Evolutionary conservation across 164 flowering plant genomes (phyloP).

Genomic region (Annona cherimola): DNA sequence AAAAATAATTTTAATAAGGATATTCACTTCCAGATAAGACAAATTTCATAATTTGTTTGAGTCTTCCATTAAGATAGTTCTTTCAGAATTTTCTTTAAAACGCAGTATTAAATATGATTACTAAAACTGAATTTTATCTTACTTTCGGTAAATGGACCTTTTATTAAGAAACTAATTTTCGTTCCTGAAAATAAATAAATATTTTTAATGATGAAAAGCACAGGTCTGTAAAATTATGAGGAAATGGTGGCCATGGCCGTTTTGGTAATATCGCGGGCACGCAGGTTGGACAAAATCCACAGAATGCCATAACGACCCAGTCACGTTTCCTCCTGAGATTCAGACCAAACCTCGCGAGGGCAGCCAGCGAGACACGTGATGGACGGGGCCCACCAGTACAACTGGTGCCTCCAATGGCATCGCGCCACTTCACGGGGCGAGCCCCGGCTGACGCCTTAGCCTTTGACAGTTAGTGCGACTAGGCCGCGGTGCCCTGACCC

Average conservation of each 20-base stretch:
- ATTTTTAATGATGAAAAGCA: no score
- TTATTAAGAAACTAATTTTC: no score
- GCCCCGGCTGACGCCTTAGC: not conserved
- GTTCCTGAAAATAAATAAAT: no score
- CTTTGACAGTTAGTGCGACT: constrained; percentile 13
- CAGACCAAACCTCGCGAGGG: constrained; percentile 17
- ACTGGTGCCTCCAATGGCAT: not conserved
- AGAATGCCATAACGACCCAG: constrained; percentile 5
- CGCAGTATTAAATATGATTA: no score
- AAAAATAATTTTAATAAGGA: no score
- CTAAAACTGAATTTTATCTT: no score
- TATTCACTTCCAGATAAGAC: no score
- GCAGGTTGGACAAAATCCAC: not conserved
- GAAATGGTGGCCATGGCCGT: not conserved
- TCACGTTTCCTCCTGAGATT: constrained; percentile 14
- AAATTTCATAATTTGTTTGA: no score
- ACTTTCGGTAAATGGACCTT: no score
- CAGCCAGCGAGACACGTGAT: constrained; percentile 25
- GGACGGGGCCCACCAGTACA: constrained; percentile 11
- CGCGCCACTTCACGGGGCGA: constrained; percentile 4
- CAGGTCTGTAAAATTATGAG: not conserved
- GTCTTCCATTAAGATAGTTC: no score
- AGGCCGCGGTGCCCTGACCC: constrained; percentile 15
- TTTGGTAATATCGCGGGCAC: not conserved
- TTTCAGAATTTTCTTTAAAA: no score